Percentiles rank a stretch among this genome's conserved stretches.
Conservation (phyloP, 2,329 filamentous ascomycete species). For the Fusarium sp. region DNA sequence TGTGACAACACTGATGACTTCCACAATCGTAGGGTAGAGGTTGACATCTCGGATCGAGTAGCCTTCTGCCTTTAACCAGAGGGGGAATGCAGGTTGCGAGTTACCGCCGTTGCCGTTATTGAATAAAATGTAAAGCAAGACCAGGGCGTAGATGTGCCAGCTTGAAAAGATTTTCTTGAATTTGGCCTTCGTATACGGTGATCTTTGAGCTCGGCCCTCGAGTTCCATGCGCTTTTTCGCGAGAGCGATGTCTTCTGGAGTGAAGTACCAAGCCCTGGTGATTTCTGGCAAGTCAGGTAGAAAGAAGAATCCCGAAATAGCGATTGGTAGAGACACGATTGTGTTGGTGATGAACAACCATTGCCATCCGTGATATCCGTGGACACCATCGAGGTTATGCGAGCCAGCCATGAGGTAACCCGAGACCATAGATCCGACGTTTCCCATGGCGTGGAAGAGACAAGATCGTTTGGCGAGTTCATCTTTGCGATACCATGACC, state of each 20-base stretch:
- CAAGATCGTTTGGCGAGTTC: slow-evolving; percentile 61
- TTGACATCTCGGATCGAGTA: slow-evolving; percentile 63
- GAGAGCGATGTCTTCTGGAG: slow-evolving; percentile 45
- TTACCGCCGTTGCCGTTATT: slow-evolving; percentile 69
- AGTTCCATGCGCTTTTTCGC: slow-evolving; percentile 54
- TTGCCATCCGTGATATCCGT: slow-evolving; percentile 65
- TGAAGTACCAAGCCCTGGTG: slow-evolving; percentile 51
- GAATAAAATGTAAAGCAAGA: slow-evolving; percentile 73
- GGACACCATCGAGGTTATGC: slow-evolving; percentile 59
- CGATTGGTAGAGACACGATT: slow-evolving; percentile 55
- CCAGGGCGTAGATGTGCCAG: slow-evolving; percentile 76
- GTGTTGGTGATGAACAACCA: slow-evolving; percentile 58
- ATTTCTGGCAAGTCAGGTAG: slow-evolving; percentile 53
- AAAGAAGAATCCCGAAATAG: slow-evolving; percentile 53
- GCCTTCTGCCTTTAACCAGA: slow-evolving; percentile 64
- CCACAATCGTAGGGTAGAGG: slow-evolving; percentile 72
- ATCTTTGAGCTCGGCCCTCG: slow-evolving; percentile 61
- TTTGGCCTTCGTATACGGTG: slow-evolving; percentile 63
- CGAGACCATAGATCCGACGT: slow-evolving; percentile 51
- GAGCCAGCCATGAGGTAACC: slow-evolving; percentile 58
- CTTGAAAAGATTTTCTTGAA: slow-evolving; percentile 73
- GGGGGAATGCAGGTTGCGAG: slow-evolving; percentile 69
- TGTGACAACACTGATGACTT: slow-evolving; percentile 68
- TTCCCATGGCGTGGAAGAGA: slow-evolving; percentile 58
- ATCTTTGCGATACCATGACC: slow-evolving; percentile 61